These are phyloP conservation scores for Claviceps pusilla DNA, from an alignment of 2,329 filamentous ascomycete species.

Conservation along the genomic window DNA sequence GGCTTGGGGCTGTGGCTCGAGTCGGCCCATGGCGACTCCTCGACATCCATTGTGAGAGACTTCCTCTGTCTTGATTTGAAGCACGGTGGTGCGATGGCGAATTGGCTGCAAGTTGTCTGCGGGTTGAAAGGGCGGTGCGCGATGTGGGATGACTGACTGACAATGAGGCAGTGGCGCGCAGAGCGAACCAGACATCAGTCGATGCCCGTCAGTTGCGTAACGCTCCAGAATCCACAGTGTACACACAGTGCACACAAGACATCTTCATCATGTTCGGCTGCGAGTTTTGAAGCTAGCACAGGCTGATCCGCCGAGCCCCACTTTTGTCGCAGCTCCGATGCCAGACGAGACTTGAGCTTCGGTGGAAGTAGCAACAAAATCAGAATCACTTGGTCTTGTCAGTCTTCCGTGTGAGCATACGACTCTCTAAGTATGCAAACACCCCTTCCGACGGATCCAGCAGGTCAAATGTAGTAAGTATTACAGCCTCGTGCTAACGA, in stretches of 20 bases:
- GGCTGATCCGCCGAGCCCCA: not conserved
- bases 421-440: not conserved
- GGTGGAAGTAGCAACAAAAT: too few species aligned
- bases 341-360: not conserved
- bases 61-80: not conserved
- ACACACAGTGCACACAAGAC: not conserved
- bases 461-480: not conserved
- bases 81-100: not conserved
- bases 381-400: too few species aligned
- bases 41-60: conserved; percentile 29
- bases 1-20: conserved; percentile 19
- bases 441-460: not conserved
- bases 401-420: too few species aligned
- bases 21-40: conserved; percentile 41
- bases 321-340: not conserved
- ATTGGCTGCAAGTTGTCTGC: not conserved
- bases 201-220: conserved; percentile 2
- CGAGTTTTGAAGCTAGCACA: not conserved
- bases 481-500: not conserved
- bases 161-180: not conserved
- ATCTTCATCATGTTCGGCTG: not conserved
- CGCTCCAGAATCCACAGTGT: not conserved
- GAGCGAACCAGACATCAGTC: conserved; percentile 1
- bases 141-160: not conserved
- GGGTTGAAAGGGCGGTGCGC: not conserved